Conservation (phyloP, 805 yeast genomes). For the Ogataea nakhonphanomensis region DNA sequence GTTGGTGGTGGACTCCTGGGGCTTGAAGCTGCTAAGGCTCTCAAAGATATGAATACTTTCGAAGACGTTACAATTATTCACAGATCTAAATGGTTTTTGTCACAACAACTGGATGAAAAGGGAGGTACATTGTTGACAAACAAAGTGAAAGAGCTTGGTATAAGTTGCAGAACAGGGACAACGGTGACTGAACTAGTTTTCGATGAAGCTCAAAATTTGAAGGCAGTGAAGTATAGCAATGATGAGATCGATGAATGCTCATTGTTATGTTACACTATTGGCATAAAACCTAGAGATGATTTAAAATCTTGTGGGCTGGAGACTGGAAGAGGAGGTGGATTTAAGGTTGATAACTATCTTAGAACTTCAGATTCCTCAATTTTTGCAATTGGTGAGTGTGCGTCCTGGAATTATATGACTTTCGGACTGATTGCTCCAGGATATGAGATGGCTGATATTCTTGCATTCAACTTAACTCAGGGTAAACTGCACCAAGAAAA, state of each 20-base stretch:
- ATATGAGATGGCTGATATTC: conserved; percentile 37
- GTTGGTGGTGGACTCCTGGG: conserved; percentile 37
- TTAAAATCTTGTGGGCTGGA: conserved; percentile 28
- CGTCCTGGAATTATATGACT: conserved; percentile 35
- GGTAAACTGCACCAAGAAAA: conserved; percentile 31
- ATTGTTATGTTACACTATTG: conserved; percentile 35
- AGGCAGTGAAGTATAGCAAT: conserved; percentile 26
- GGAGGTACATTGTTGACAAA: conserved; percentile 36
- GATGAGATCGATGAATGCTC: conserved; percentile 32
- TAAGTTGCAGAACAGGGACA: conserved; percentile 49
- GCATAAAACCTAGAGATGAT: conserved; percentile 36
- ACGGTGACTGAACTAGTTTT: conserved; percentile 45
- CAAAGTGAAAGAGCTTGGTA: conserved; percentile 50
- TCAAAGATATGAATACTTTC: conserved; percentile 30
- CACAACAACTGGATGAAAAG: conserved; percentile 36
- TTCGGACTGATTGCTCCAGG: conserved; percentile 40
- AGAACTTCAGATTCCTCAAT: conserved; percentile 28
- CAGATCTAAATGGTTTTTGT: conserved; percentile 33
- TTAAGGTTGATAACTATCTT: conserved; percentile 29
- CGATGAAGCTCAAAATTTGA: conserved; percentile 22
- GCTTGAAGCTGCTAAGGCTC: conserved; percentile 37
- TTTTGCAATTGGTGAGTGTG: conserved; percentile 38
- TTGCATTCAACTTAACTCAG: conserved; percentile 35
- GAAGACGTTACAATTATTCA: conserved; percentile 33
- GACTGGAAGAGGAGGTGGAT: conserved; percentile 30